Conservation (phyloP, 306 rosid genomes). For the Ormosia semicastrata region DNA sequence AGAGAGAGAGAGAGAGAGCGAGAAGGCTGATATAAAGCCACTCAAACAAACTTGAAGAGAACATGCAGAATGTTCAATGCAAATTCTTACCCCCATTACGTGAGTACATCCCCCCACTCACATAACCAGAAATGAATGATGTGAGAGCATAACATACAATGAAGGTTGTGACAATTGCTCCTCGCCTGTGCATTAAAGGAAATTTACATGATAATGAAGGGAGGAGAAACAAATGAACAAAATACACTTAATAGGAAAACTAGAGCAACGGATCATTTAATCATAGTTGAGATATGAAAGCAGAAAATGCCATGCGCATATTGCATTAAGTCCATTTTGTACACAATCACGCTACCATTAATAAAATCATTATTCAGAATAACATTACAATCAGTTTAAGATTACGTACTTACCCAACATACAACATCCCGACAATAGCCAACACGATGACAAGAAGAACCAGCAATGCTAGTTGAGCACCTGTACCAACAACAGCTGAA, state of each 20-base stretch:
- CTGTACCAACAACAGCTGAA: slow-evolving; percentile 98
- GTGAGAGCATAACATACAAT: slow-evolving; percentile 98
- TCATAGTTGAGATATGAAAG: slow-evolving; percentile 1
- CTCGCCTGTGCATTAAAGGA: slow-evolving; percentile 68
- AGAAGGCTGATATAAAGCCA: background rate
- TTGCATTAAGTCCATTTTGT: slow-evolving; percentile 6
- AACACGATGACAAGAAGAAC: slow-evolving; percentile 95
- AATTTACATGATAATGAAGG: slow-evolving; percentile 17
- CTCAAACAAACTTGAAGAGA: slow-evolving; percentile 14
- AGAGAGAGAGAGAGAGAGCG: background rate
- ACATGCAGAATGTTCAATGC: slow-evolving; percentile 14
- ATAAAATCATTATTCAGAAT: slow-evolving; percentile 8
- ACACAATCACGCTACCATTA: background rate
- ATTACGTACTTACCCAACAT: slow-evolving; percentile 55
- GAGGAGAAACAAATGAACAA: background rate
- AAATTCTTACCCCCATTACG: slow-evolving; percentile 81
- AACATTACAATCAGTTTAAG: slow-evolving; percentile 13
- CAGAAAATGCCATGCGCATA: slow-evolving; percentile 1
- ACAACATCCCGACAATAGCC: slow-evolving; percentile 98
- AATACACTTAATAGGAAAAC: background rate
- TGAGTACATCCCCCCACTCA: slow-evolving; percentile 99
- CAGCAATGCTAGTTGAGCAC: slow-evolving; percentile 96
- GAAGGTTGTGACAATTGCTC: slow-evolving; percentile 98
- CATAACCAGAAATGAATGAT: slow-evolving; percentile 97
- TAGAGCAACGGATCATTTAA: background rate